Evolutionary conservation across 768 basidiomycete species (phyloP).

Genomic region (Podaxis rugospora): DNA sequence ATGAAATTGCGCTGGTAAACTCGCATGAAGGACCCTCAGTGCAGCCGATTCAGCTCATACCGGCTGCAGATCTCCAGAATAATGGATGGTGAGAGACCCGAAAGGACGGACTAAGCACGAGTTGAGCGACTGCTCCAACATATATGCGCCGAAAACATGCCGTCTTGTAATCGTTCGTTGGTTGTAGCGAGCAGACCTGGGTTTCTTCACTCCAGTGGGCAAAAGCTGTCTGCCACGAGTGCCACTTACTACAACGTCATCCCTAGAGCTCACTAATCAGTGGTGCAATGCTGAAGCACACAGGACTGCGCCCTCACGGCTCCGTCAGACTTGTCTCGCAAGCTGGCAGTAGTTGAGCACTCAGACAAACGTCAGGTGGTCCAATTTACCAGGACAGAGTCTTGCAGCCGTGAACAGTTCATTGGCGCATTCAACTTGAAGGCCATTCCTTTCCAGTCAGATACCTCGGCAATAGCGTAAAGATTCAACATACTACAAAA

Average conservation of each 20-base stretch:
- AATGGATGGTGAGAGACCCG: constrained; percentile 69
- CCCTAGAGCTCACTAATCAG: constrained; percentile 26
- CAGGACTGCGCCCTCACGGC: constrained; percentile 44
- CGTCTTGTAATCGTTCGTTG: constrained; percentile 89
- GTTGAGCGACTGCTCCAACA: constrained; percentile 14
- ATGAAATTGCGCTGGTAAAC: constrained; percentile 65
- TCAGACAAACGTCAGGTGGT: background rate
- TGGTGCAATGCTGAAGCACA: background rate
- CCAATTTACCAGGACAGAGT: constrained; percentile 66
- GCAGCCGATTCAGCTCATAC: constrained; percentile 27
- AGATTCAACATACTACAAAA: constrained; percentile 58
- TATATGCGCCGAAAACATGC: constrained; percentile 43
- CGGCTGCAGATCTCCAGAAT: constrained; percentile 82
- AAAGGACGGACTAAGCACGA: constrained; percentile 67
- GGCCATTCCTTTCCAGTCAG: background rate
- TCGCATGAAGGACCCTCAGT: constrained; percentile 1
- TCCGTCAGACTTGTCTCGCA: constrained; percentile 79
- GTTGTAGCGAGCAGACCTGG: constrained; percentile 78
- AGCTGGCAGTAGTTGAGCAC: constrained; percentile 34
- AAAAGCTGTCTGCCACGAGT: background rate
- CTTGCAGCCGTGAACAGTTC: constrained; percentile 75
- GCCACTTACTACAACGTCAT: constrained; percentile 58
- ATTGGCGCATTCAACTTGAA: constrained; percentile 76
- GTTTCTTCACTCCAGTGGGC: background rate
- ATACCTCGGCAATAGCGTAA: background rate